Evolutionary conservation across 1,284 basidiomycete species (phyloP), one percentile per base, ranked within the genome.

Genomic region (Xerocomus nothofagi): DNA sequence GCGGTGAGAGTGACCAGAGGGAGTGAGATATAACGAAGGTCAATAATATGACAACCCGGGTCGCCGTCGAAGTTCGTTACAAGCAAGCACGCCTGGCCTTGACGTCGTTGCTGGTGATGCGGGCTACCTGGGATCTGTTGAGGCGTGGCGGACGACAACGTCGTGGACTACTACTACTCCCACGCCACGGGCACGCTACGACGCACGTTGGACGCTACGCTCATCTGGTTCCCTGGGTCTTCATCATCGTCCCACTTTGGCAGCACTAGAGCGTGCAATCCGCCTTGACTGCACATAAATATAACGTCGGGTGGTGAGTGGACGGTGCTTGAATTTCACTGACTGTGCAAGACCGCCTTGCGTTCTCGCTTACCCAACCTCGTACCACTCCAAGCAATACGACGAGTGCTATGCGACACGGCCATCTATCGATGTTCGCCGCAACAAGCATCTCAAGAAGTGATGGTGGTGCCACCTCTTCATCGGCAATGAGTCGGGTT

Each of bases 111-210:
- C 17, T 44, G 37, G 39, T 34, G 47, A 43, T 49, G 47, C n/a
- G 47, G 53, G 45, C 39, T 31, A 18, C 44, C 38, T 47, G 46
- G 37, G 47, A 47, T 44, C 32, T 33, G 33, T 39, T 40, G 42
- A 50, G 56, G 53, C 30, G 47, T 42, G 57, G 59, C 48, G 51
- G 45, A 56, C 55, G 44, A 30, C 32, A 29, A 24, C 34, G 34
- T 17, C 18, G 12, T 23, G 3, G 23, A 0, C 15, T 15, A 27
- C 23, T 26, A n/a, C 24, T 20, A 8, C 40, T 61, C 60, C 63
- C 60, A 61, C 60, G 60, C 60, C 60, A 61, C 59, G 31, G 39
- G 6, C 53, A 53, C 27, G 15, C 10, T 32, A 38, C 34, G 14
- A 48, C 43, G 29, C 53, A 55, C 44, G 34, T 44, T 34, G 31